A percentile compares a stretch with the other conserved stretches of the same genome.
Evolutionary conservation across 352 stramenopile species (phyloP).

Genomic region (Globisporangium yorkense): DNA sequence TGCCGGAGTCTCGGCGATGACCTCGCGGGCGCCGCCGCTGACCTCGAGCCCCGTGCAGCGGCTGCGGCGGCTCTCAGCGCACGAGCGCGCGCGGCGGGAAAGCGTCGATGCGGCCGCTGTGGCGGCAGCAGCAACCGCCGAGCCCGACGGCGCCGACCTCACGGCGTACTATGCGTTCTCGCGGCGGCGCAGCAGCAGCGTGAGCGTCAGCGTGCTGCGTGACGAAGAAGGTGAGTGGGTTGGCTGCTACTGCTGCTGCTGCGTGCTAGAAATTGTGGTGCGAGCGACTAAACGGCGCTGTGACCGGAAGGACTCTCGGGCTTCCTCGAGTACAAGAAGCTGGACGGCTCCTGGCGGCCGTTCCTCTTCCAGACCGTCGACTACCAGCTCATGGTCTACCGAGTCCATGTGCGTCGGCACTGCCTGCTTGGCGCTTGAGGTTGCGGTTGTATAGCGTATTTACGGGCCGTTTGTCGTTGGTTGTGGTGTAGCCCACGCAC

Average conservation of each 20-base stretch:
- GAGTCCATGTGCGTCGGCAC: conserved; percentile 43
- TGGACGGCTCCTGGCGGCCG: conserved; percentile 64
- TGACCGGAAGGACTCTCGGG: conserved; percentile 24
- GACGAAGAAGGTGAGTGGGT: conserved; percentile 27
- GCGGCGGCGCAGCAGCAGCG: conserved; percentile 31
- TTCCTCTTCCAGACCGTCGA: conserved; percentile 77
- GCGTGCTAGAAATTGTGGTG: too few relatives aligned
- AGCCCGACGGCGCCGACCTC: conserved; percentile 34
- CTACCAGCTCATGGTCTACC: conserved; percentile 63
- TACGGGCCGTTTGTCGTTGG: background rate
- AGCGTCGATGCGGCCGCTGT: background rate
- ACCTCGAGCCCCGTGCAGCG: conserved; percentile 1
- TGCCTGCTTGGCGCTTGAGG: background rate
- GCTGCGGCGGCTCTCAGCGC: conserved; percentile 8
- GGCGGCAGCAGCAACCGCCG: conserved; percentile 5
- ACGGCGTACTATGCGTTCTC: conserved; percentile 66
- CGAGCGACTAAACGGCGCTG: background rate
- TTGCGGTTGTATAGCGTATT: background rate
- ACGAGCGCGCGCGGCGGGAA: conserved; percentile 5
- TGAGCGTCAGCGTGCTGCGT: conserved; percentile 27
- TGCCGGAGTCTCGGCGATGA: background rate
- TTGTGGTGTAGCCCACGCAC: conserved; percentile 37
- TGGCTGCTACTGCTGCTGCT: too few relatives aligned
- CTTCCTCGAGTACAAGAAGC: conserved; percentile 66
- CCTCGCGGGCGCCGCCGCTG: background rate